Base-by-base conservation (phyloP, 768 basidiomycete species). In the Strobilomyces echinocephalus region DNA sequence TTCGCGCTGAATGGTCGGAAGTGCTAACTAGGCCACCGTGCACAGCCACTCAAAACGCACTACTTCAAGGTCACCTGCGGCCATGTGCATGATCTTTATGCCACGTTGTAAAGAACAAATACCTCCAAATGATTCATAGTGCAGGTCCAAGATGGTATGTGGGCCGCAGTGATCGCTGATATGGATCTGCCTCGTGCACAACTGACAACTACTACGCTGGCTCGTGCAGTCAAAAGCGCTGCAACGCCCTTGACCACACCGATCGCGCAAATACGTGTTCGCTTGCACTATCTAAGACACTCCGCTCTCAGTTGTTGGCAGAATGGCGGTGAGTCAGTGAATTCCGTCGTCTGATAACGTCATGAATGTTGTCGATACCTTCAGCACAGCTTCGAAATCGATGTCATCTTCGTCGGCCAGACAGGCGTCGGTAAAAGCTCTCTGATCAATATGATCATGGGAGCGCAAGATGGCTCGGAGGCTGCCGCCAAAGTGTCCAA, bases 371-470 rank as follows among this genome's bases (percentile, higher is more conserved):
- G 5, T 50, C 30, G 20, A n/a, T 40, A 8, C 7, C 35, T 39
- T 11, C 50, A 64, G 65, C 30, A 40, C 28, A 49, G 9, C 15
- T 10, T 21, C 26, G 49, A 55, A 46, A 47, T 54, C 44, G 58
- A 65, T 15, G 50, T 65, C 41, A 34, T 65, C 15, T 58, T 66
- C 16, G 65, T 56, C 30, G 64, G 64, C 24, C 60, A 60, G 42
- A 66, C 64, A 35, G 64, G 64, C 2, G 56, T 62, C 35, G 64
- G 64, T 5, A 66, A 66, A 43, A 66, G 65, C 44, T 38, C 66
- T 1, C 45, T 66, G 21, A 53, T 63, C 48, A 66, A 66, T 26
- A 67, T 66, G 65, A 43, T 66, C 54, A 57, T 40, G 33, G 50
- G 48, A 10, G 8, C 38, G 18, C n/a, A 1, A 35, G 65, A 67